Base-by-base conservation (phyloP, 257 asterid genomes). In the Knoxia roxburghii region DNA sequence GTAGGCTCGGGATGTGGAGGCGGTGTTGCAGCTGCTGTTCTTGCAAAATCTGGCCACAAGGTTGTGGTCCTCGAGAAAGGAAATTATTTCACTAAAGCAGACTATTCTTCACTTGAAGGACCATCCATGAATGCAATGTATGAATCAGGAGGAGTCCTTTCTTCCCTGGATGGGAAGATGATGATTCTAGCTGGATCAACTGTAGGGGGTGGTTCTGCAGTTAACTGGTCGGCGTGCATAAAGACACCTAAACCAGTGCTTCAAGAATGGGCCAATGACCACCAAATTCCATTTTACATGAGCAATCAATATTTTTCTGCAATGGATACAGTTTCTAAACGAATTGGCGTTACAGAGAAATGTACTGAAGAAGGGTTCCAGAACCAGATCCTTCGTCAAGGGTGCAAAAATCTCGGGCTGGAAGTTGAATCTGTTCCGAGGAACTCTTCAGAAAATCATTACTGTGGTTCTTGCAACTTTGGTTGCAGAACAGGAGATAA, bases 1-100 rank as follows among this genome's bases (percentile, higher is more conserved):
- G 88, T 90, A 3, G 97, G 97, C 49, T 90, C 96, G 0, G 97
- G 96, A 23, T 88, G 89, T 50, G 96, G 97, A 21, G 97, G 97
- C 24, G 97, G 95, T 17, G 96, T 90, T 18, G 93, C 96, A 1
- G 95, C 97, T 0, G 91, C 89, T 1, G 85, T 87, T n/a, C 79
- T 91, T 2, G 86, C 96, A 1, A 69, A 68, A 3, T 77, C 95
- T 8, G 98, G 98, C 56, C 81, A 76, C 0, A 87, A 87, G 84
- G 96, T 91, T 0, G 58, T 91, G 5, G 86, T 91, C 11, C 75
- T 91, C 7, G 98, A 91, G 46, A 91, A 91, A 74, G 98, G 96
- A 50, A 86, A 87, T 55, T 91, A 91, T 67, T 91, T 72, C 56
- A 78, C 85, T 10, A 80, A 72, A 59, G 43, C 55, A 0, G 95